phyloP scores from a whole-genome alignment of 2,329 filamentous ascomycete genomes.

The Capronia americana region DNA sequence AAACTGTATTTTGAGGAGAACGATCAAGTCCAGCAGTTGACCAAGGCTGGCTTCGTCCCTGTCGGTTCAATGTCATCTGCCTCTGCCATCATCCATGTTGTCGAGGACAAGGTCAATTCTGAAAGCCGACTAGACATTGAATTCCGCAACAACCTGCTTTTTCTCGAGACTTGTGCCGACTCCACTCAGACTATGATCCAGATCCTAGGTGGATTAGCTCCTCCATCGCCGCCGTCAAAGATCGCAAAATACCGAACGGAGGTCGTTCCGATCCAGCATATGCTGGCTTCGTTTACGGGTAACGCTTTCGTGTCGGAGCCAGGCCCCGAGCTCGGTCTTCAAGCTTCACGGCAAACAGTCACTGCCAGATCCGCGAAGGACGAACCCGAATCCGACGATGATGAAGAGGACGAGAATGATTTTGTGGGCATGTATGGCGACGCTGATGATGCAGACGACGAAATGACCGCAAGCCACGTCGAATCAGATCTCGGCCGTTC shows the following conservation, averaged over 20 bases:
- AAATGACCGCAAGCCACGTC: conserved; percentile 40
- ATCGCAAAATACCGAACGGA: conserved; percentile 86
- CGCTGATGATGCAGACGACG: conserved; percentile 50
- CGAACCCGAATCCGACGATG: conserved; percentile 51
- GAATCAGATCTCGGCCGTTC: conserved; percentile 49
- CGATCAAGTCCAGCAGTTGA: conserved; percentile 57
- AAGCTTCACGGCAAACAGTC: conserved; percentile 26
- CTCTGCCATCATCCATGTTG: conserved; percentile 68
- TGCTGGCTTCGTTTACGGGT: conserved; percentile 87
- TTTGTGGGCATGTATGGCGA: conserved; percentile 41
- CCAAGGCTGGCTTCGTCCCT: conserved; percentile 77
- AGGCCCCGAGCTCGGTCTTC: conserved; percentile 39
- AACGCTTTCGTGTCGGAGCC: conserved; percentile 70
- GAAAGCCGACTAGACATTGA: conserved; percentile 78
- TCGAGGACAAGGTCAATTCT: conserved; percentile 61
- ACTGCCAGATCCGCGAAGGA: conserved; percentile 4
- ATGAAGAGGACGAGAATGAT: conserved; percentile 48
- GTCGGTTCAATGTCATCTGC: conserved; percentile 88
- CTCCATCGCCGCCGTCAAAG: conserved; percentile 81
- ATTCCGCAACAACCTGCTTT: conserved; percentile 81
- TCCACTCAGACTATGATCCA: conserved; percentile 91
- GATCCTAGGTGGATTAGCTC: conserved; percentile 78
- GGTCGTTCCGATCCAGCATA: conserved; percentile 82
- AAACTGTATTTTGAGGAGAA: conserved; percentile 44
- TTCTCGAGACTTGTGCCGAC: conserved; percentile 94